Percentiles rank a stretch among this genome's conserved stretches.
Evolutionary conservation across 306 rosid species (phyloP).

Genomic region (Begonia peltatifolia): DNA sequence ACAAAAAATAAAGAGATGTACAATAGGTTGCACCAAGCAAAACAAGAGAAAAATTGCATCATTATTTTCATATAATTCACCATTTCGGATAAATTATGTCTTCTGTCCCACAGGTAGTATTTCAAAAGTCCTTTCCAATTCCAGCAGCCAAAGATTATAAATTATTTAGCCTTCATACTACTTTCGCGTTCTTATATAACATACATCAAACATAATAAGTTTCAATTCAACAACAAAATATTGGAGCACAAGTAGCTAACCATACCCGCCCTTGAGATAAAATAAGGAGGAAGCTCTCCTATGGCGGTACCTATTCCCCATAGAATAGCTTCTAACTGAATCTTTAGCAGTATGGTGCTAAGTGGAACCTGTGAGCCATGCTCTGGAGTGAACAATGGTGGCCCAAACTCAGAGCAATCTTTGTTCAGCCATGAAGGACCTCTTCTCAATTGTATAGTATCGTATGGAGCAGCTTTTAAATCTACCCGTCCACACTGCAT

Average conservation of each 20-base stretch:
- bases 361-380: constrained; percentile 44
- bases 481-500: constrained; percentile 96
- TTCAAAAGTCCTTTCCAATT: too few species aligned
- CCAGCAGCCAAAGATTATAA: too few species aligned
- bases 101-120: too few species aligned
- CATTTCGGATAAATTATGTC: too few species aligned
- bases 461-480: constrained; percentile 84
- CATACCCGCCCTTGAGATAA: constrained; percentile 95
- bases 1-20: too few species aligned
- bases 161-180: too few species aligned
- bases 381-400: constrained; percentile 43
- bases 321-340: constrained; percentile 82
- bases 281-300: constrained; percentile 99
- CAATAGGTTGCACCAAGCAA: too few species aligned
- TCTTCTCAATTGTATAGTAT: constrained; percentile 72
- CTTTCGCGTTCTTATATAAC: too few species aligned
- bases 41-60: too few species aligned
- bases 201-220: too few species aligned
- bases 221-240: too few species aligned
- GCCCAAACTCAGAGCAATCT: constrained; percentile 78
- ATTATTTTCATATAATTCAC: too few species aligned
- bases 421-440: constrained; percentile 95
- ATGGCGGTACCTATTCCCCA: constrained; percentile 98
- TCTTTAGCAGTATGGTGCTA: constrained; percentile 68
- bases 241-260: background rate